A percentile compares a stretch with the other conserved stretches of the same genome.
These are phyloP conservation scores for Alternaria postmessia DNA, from an alignment of 2,329 filamentous ascomycete genomes.

Conservation along the genomic window DNA sequence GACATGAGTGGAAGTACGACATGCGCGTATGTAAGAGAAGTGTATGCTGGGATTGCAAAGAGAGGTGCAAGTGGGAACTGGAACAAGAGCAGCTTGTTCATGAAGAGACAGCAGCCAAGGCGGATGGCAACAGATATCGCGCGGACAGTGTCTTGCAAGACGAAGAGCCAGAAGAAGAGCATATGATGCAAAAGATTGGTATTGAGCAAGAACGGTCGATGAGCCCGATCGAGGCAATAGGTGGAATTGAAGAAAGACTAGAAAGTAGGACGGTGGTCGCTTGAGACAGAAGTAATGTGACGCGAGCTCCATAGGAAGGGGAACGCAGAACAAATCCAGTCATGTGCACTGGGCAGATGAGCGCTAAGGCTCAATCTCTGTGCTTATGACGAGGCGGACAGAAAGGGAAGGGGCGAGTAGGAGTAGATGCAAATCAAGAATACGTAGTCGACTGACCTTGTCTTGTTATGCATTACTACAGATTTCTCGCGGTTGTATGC, in stretches of 20 bases:
- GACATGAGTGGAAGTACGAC: slow-evolving; percentile 47
- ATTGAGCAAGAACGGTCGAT: slow-evolving; percentile 25
- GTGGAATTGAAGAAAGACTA: slow-evolving; percentile 30
- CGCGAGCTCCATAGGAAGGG: rapidly evolving
- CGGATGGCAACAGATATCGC: slow-evolving; percentile 33
- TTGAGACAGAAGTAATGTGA: neutral
- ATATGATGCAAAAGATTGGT: slow-evolving; percentile 32
- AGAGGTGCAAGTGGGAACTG: slow-evolving; percentile 44
- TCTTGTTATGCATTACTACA: neutral
- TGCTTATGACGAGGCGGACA: no score
- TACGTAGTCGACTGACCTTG: neutral
- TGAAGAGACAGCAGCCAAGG: slow-evolving; percentile 1
- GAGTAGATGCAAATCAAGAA: neutral
- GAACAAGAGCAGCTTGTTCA: neutral
- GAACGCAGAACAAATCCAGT: no score
- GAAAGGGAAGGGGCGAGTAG: no score
- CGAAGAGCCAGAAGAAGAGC: slow-evolving; percentile 24
- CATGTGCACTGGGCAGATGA: no score
- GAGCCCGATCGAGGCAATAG: slow-evolving; percentile 26
- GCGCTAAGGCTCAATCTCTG: no score
- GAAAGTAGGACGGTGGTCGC: rapidly evolving
- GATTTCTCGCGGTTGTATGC: neutral
- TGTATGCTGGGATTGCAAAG: slow-evolving; percentile 47
- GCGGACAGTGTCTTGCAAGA: slow-evolving; percentile 45
- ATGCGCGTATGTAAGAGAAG: slow-evolving; percentile 42